A percentile compares a stretch with the other conserved stretches of the same genome.
These are phyloP conservation scores for Aureobasidium namibiae DNA, from an alignment of 2,329 filamentous ascomycete genomes.

Conservation along the genomic window DNA sequence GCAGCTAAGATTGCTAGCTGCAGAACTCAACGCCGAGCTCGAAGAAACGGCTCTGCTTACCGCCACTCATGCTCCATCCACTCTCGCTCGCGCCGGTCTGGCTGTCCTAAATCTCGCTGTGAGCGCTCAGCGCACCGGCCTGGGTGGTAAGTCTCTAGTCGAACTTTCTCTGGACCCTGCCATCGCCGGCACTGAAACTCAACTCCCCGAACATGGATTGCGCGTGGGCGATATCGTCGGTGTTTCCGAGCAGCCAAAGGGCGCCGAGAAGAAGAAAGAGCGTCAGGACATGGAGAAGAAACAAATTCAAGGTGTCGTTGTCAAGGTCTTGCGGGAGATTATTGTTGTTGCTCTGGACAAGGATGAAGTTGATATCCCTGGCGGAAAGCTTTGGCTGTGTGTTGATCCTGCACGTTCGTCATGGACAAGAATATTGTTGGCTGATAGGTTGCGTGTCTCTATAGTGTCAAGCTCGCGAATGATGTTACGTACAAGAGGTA, in stretches of 20 bases:
- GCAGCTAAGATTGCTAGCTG: constrained; percentile 62
- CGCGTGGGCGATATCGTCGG: constrained; percentile 70
- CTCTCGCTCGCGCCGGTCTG: constrained; percentile 67
- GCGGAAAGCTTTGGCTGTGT: constrained; percentile 53
- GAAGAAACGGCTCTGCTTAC: constrained; percentile 61
- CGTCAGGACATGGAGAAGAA: constrained; percentile 61
- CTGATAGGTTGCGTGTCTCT: constrained; percentile 25
- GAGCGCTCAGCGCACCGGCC: constrained; percentile 70
- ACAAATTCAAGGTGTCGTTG: constrained; percentile 63
- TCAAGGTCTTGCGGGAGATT: constrained; percentile 49
- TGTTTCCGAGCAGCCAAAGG: constrained; percentile 65
- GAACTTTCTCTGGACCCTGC: constrained; percentile 72
- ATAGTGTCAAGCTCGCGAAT: constrained; percentile 57
- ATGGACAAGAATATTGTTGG: constrained; percentile 13
- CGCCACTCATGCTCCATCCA: constrained; percentile 56
- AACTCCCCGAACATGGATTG: constrained; percentile 65
- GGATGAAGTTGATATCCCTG: constrained; percentile 47
- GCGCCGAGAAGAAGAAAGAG: constrained; percentile 62
- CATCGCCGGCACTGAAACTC: constrained; percentile 38
- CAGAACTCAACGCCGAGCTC: constrained; percentile 65
- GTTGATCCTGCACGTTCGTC: constrained; percentile 24
- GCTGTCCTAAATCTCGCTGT: constrained; percentile 70
- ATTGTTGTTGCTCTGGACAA: constrained; percentile 64
- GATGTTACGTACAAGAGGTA: constrained; percentile 58
- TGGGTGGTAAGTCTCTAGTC: constrained; percentile 84